Evolutionary conservation across 2,329 filamentous ascomycete genomes (phyloP).

Genomic region (Pseudogymnoascus sp.): DNA sequence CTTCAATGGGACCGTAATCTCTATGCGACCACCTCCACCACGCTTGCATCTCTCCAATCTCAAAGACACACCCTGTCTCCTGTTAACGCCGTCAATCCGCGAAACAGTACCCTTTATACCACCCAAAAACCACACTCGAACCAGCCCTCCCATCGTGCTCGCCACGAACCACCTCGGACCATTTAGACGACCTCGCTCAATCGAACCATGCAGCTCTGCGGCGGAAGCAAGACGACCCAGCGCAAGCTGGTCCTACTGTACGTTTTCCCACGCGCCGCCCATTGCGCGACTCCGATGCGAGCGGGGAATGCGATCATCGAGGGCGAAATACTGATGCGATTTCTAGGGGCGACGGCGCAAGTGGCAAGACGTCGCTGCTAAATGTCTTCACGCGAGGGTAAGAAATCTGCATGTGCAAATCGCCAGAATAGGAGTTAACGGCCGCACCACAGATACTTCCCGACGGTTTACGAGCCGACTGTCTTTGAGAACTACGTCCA

Average conservation of each 20-base stretch:
- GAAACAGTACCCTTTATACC: not conserved
- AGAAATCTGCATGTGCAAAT: slow-evolving; percentile 23
- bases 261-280: slow-evolving; percentile 28
- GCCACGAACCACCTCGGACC: not conserved
- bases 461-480: slow-evolving; percentile 95
- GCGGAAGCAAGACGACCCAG: slow-evolving; percentile 58
- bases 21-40: not conserved
- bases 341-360: slow-evolving; percentile 82
- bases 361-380: slow-evolving; percentile 90
- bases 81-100: not conserved
- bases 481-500: slow-evolving; percentile 99
- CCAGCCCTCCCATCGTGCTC: not conserved
- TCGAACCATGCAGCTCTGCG: slow-evolving; percentile 42
- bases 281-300: slow-evolving; percentile 5
- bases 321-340: slow-evolving; percentile 12
- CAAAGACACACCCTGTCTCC: not conserved
- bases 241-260: slow-evolving; percentile 68
- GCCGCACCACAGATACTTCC: slow-evolving; percentile 66
- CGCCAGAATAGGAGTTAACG: not conserved
- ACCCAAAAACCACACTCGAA: not conserved
- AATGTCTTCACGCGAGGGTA: slow-evolving; percentile 99
- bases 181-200: not conserved
- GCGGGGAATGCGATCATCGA: not conserved
- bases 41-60: not conserved
- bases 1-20: slow-evolving; percentile 6